Evolutionary conservation across 768 basidiomycete species (phyloP).

Genomic region (Lactifluus subvellereus): DNA sequence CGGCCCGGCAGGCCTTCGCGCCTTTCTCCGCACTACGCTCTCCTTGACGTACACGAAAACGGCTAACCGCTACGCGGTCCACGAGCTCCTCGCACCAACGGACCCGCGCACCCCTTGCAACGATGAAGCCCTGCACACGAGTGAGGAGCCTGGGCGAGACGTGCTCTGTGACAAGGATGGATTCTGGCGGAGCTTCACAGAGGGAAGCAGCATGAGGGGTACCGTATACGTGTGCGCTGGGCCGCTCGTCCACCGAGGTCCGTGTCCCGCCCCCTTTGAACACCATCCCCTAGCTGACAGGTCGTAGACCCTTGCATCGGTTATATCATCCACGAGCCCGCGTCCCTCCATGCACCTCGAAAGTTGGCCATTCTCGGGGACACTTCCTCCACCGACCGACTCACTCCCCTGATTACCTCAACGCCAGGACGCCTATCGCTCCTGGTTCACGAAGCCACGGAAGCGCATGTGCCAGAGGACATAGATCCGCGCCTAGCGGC

Average conservation of each 20-base stretch:
- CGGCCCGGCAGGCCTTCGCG: conserved; percentile 72
- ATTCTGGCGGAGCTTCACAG: conserved; percentile 56
- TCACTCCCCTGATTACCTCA: conserved; percentile 43
- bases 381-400: conserved; percentile 56
- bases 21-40: conserved; percentile 65
- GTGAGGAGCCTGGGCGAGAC: conserved; percentile 59
- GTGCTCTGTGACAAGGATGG: conserved; percentile 50
- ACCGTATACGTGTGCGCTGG: conserved; percentile 63
- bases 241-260: conserved; percentile 71
- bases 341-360: conserved; percentile 35
- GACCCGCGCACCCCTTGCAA: conserved; percentile 53
- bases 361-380: conserved; percentile 77
- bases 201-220: conserved; percentile 36
- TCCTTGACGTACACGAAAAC: conserved; percentile 59
- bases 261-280: conserved; percentile 17
- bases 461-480: conserved; percentile 55
- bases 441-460: conserved; percentile 85
- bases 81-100: conserved; percentile 61
- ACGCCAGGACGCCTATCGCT: conserved; percentile 37
- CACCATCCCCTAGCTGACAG: neutral
- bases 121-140: conserved; percentile 47
- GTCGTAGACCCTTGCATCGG: conserved; percentile 69
- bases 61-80: conserved; percentile 61
- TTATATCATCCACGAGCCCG: conserved; percentile 63
- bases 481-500: conserved; percentile 47